A percentile compares a stretch with the other conserved stretches of the same genome.
Conservation (phyloP, 768 basidiomycete species). For the Nevesoporus exiguus region DNA sequence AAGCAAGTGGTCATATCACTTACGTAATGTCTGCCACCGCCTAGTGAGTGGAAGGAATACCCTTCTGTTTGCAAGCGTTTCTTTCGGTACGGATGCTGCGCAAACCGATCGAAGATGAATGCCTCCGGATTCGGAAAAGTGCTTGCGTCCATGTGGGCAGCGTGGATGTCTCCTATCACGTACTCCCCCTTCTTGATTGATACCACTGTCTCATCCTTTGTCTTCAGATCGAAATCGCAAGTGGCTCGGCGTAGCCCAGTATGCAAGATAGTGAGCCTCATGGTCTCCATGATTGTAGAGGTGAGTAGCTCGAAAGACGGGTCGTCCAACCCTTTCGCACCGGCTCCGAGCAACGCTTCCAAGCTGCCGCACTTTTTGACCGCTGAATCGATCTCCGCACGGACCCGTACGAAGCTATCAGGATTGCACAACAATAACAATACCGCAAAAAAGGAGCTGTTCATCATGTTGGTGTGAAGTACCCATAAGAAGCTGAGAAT, state of each 20-base stretch:
- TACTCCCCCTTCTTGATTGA: constrained; percentile 16
- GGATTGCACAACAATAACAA: constrained; percentile 40
- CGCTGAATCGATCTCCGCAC: constrained; percentile 40
- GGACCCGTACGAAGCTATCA: constrained; percentile 40
- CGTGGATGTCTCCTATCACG: constrained; percentile 13
- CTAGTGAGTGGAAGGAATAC: constrained; percentile 10
- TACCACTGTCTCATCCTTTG: not conserved
- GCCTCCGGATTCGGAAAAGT: constrained; percentile 9
- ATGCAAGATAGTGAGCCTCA: no score
- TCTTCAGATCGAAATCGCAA: no score
- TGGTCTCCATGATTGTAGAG: no score
- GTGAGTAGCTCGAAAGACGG: no score
- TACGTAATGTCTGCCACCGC: constrained; percentile 16
- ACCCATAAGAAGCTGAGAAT: constrained; percentile 20
- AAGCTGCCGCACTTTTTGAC: not conserved
- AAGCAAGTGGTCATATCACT: not conserved
- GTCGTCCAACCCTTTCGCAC: no score
- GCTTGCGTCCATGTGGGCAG: constrained; percentile 15
- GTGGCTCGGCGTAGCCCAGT: no score
- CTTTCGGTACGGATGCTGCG: constrained; percentile 8
- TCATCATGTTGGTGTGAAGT: constrained; percentile 17
- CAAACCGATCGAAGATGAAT: constrained; percentile 20
- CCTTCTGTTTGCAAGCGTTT: constrained; percentile 9
- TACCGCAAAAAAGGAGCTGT: constrained; percentile 16
- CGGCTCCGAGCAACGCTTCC: no score